Conservation (phyloP, 345 rosid genomes). For the Balakata baccata region DNA sequence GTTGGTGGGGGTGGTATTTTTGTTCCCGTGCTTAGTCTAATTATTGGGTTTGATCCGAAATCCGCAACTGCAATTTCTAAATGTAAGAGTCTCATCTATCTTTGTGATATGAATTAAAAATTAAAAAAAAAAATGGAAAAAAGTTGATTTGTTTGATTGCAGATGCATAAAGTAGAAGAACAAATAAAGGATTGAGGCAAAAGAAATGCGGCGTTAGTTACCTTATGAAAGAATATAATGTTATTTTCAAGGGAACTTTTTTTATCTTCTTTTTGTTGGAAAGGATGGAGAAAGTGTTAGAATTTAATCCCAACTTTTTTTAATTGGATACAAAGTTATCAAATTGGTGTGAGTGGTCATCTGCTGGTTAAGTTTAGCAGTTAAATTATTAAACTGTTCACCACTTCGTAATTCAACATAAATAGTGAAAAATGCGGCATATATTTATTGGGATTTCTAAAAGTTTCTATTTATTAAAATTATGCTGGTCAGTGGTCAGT, state of each 20-base stretch:
- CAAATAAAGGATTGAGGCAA: not conserved
- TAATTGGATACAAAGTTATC: not conserved
- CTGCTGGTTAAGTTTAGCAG: not conserved
- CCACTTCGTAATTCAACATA: no score
- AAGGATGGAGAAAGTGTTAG: not conserved
- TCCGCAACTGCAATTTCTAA: constrained; percentile 54
- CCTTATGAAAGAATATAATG: not conserved
- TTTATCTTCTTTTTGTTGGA: not conserved
- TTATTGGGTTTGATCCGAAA: constrained; percentile 50
- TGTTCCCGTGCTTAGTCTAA: constrained; percentile 49
- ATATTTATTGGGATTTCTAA: not conserved
- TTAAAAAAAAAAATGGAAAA: not conserved
- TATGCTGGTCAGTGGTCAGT: not conserved
- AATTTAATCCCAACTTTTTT: not conserved
- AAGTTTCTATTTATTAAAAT: not conserved
- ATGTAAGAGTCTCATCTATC: constrained; percentile 30
- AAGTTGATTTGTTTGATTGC: not conserved
- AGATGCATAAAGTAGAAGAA: not conserved
- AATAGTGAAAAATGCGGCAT: not conserved
- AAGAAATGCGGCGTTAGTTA: not conserved
- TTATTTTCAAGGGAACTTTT: not conserved
- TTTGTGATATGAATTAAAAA: not conserved
- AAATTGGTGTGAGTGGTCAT: not conserved
- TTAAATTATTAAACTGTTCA: no score
- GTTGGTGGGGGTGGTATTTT: constrained; percentile 57